phyloP scores from a whole-genome alignment of 768 basidiomycete genomes.

The Grammothele lineata region DNA sequence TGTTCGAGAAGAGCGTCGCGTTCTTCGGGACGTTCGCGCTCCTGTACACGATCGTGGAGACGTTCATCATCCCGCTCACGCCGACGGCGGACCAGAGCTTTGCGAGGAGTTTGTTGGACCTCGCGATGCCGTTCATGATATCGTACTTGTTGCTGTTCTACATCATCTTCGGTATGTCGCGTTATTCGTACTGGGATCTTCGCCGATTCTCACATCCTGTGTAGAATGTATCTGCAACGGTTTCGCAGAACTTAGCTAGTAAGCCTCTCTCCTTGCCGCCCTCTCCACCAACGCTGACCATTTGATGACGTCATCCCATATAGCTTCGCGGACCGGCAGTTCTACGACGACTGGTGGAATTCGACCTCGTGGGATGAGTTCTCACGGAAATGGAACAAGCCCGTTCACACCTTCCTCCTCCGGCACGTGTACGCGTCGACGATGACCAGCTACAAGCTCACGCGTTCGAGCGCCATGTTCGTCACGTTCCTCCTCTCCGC shows the following conservation, averaged over 20 bases:
- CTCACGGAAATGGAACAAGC: constrained; percentile 97
- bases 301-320: neutral
- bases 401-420: constrained; percentile 89
- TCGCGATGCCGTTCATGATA: constrained; percentile 92
- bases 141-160: constrained; percentile 85
- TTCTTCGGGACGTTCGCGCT: constrained; percentile 95
- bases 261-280: constrained; percentile 24
- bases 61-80: constrained; percentile 84
- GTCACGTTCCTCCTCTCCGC: constrained; percentile 91
- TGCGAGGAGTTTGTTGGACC: constrained; percentile 71
- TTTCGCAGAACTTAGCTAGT: constrained; percentile 92
- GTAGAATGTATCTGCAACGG: constrained; percentile 94
- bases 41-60: constrained; percentile 91
- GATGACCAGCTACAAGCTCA: constrained; percentile 71
- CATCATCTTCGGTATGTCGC: constrained; percentile 69
- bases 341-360: constrained; percentile 99
- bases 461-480: constrained; percentile 80
- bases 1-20: constrained; percentile 67
- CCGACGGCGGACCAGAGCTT: constrained; percentile 69
- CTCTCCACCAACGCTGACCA: neutral
- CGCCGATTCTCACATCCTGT: constrained; percentile 3
- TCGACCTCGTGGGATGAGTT: constrained; percentile 97
- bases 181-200: neutral
- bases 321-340: constrained; percentile 95
- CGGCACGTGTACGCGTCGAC: constrained; percentile 94